Percentiles rank a stretch among this genome's conserved stretches.
phyloP scores from a whole-genome alignment of 192 early-diverging fungal genomes.

The Geranomyces variabilis region DNA sequence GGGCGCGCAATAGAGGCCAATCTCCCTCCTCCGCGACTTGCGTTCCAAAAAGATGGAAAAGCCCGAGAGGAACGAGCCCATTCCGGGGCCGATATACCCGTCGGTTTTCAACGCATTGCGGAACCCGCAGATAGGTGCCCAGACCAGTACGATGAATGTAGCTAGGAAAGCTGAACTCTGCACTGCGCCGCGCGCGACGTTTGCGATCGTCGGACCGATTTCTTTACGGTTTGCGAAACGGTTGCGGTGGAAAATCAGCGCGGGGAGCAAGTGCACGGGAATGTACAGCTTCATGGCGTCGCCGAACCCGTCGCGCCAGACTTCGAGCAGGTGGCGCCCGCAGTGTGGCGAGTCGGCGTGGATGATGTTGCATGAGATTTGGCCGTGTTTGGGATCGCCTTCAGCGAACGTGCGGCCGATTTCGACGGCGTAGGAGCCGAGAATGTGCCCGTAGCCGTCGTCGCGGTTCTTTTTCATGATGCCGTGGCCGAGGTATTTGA shows the following conservation, averaged over 20 bases:
- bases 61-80: constrained; percentile 63
- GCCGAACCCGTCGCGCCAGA: constrained; percentile 46
- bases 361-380: constrained; percentile 56
- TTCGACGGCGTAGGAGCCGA: constrained; percentile 42
- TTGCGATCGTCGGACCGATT: constrained; percentile 38
- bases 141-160: constrained; percentile 55
- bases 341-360: constrained; percentile 58
- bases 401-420: constrained; percentile 32
- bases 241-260: constrained; percentile 54
- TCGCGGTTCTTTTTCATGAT: constrained; percentile 41
- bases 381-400: constrained; percentile 46
- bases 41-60: constrained; percentile 66
- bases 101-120: constrained; percentile 35
- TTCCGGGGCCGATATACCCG: constrained; percentile 53
- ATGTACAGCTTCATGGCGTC: constrained; percentile 58
- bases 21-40: constrained; percentile 61
- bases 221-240: constrained; percentile 34
- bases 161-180: constrained; percentile 61
- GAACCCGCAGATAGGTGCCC: constrained; percentile 56
- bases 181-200: constrained; percentile 49
- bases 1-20: constrained; percentile 83
- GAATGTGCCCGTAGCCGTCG: constrained; percentile 40
- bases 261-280: constrained; percentile 64
- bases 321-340: constrained; percentile 39
- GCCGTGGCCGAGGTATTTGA: constrained; percentile 46